Base-by-base conservation (phyloP, 1,284 basidiomycete genomes). In the Ganoderma leucocontextum region DNA sequence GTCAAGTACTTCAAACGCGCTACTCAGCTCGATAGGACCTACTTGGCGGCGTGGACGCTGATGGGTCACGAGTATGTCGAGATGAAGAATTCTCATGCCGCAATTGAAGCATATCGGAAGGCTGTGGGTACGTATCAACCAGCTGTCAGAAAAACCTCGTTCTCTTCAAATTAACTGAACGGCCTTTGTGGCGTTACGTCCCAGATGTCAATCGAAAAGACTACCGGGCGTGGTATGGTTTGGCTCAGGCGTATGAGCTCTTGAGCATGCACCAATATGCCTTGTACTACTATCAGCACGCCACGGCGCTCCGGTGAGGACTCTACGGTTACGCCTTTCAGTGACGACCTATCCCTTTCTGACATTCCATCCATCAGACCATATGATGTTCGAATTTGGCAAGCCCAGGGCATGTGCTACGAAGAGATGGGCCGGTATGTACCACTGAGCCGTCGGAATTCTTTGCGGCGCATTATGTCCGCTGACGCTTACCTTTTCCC, bases 11-110 rank as follows among this genome's bases (percentile, higher is more conserved):
- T 99, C 82, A 89, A 93, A 73, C 89, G 97, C 67, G 97, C 97
- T 10, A 94, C 97, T 22, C 92, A 97, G 75, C 88, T 99, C 62
- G 97, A 99, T 80, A 88, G 94, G 70, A 96, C 95, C 6, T 99
- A 97, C 80, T 86, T 99, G 29, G 93, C 95, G 3, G 98, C 98
- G 4, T 99, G 98, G 98, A 99, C 97, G n/a, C 81, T 99, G 70
- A 96, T 99, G 92, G 98, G 98, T 0, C 98, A 99, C 80, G 98
- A 99, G 80, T 99, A 96, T 77, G 93, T 99, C 65, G 98, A 99
- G 82, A 91, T 99, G 87, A 99, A 99, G 82, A 99, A 99, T 81
- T 95, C 95, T 19, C 97, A 99, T 84, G 97, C 98, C 2, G 98
- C 98, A 1, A 97, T 99, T 65, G 98, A 99, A 81, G 95, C 96